phyloP scores from a whole-genome alignment of 2,329 filamentous ascomycete genomes.

The Cytospora schulzeri region DNA sequence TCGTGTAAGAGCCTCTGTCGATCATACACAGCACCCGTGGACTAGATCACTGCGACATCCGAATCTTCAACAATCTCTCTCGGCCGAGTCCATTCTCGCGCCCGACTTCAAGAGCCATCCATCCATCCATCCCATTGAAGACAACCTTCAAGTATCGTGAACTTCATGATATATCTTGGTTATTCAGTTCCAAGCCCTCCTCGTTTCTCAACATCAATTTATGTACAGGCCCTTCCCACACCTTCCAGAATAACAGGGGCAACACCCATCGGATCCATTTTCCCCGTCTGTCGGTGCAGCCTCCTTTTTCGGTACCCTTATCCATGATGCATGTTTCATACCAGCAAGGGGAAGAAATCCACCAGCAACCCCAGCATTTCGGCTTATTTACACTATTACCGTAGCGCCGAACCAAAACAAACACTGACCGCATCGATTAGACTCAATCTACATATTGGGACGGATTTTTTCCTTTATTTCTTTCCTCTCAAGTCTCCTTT shows the following conservation, averaged over 20 bases:
- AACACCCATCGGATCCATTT: constrained; percentile 7
- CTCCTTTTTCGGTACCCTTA: constrained; percentile 22
- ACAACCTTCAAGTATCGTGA: not conserved
- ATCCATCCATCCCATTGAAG: not conserved
- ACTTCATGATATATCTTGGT: not conserved
- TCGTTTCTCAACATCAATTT: not conserved
- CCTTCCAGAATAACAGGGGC: constrained; percentile 1
- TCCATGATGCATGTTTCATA: constrained; percentile 25
- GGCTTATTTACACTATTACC: not conserved
- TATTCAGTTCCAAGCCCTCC: not conserved
- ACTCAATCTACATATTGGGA: not conserved
- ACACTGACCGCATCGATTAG: not conserved
- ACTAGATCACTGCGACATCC: no score
- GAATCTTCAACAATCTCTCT: not conserved
- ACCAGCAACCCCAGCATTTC: constrained; percentile 5
- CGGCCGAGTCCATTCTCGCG: constrained; percentile 15
- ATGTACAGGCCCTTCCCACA: not conserved
- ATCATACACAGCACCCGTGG: no score
- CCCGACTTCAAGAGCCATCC: not conserved
- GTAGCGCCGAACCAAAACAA: constrained; percentile 12
- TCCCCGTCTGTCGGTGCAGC: constrained; percentile 16
- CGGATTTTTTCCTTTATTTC: not conserved
- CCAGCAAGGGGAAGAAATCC: constrained; percentile 6
- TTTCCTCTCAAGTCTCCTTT: no score
- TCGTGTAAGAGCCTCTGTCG: constrained; percentile 23